Base-by-base conservation (phyloP, 495 filamentous ascomycete genomes). In the Astrothelium macrocarpum region DNA sequence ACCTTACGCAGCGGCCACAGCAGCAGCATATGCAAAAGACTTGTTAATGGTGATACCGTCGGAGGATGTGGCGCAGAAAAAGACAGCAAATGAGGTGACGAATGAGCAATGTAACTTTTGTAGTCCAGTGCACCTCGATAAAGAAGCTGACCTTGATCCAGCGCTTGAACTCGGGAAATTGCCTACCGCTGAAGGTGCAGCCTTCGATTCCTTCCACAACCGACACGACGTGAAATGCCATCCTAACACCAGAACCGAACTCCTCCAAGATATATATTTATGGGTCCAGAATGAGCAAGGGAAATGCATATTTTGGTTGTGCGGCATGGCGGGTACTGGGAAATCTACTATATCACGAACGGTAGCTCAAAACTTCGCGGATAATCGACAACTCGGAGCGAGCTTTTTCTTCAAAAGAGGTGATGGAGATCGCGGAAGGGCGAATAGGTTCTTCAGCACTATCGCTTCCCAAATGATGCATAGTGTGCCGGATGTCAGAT, bases 1-100 rank as follows among this genome's bases (percentile, higher is more conserved):
- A 29, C 43, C 12, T 2, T 71, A 71, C 59, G 71, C 66, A 20
- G 71, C 71, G 26, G 60, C 53, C 3, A 59, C 67, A 26, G 72
- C 72, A 12, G 72, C 72, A 20, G 65, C 65, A 20, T 73, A 66
- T 45, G 60, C 61, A 28, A 80, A 73, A 90, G 58, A 94, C 81
- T 77, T 94, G 1, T 1, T 42, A 1, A 9, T 42, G 1, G 10
- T 42, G 9, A 16, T 42, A 42, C 36, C 36, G 36, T 0, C 36
- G 18, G 18, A 10, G 1, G 36, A 42, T 42, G 36, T 42, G 18
- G 9, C 36, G 36, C 9, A 9, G 36, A 42, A 10, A 16, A 9
- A 1, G 36, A 42, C 36, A 16, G 18, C 18, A 9, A 9, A 42
- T 42, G 36, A 42, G 18, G 36, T 16, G 18, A 42, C 36, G 36